Base-by-base conservation (phyloP, 805 yeast species). In the Metschnikowia lochheadii region DNA sequence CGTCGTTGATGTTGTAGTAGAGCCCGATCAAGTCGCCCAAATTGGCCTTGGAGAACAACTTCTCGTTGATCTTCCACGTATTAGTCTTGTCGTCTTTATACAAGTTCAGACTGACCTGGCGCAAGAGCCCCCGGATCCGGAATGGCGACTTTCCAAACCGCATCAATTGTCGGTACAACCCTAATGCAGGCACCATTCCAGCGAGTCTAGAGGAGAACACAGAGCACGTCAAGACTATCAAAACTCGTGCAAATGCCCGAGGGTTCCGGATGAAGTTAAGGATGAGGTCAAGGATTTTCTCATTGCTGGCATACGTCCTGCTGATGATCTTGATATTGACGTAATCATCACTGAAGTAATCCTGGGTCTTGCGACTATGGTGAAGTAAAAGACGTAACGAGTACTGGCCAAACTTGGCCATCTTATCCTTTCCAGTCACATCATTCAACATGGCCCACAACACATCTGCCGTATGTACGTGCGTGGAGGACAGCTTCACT, bases 141-240 rank as follows among this genome's bases (percentile, higher is more conserved):
- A 83, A 81, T 1, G 89, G 89, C 6, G 86, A 75, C 41, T 82
- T 80, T 38, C 91, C 92, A 52, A 84, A 84, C 57, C 92, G 75
- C 56, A 85, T 66, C 48, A 83, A 75, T 60, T 84, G 89, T 65
- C 94, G 78, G 64, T 83, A 86, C 10, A 77, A 66, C 46, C 77
- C 78, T 47, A 79, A 70, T 51, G 77, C 80, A 35, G 63, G 65
- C 10, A 76, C 78, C 52, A 73, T 66, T n/a, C 75, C 83, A 23
- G 65, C 61, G 20, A 73, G 69, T 57, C 72, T 72, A 29, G 65
- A 59, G 41, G 70, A 64, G 49, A 78, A 72, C n/a, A 70, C 61
- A 3, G 74, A 69, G 45, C 76, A 66, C 6, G 72, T 53, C 7
- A 77, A 59, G 2, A 75, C 67, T 17, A 63, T 56, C 14, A 73